Percentiles rank a stretch among this genome's conserved stretches.
phyloP scores from a whole-genome alignment of 2,329 filamentous ascomycete genomes.

The Diaporthe aspalathi region DNA sequence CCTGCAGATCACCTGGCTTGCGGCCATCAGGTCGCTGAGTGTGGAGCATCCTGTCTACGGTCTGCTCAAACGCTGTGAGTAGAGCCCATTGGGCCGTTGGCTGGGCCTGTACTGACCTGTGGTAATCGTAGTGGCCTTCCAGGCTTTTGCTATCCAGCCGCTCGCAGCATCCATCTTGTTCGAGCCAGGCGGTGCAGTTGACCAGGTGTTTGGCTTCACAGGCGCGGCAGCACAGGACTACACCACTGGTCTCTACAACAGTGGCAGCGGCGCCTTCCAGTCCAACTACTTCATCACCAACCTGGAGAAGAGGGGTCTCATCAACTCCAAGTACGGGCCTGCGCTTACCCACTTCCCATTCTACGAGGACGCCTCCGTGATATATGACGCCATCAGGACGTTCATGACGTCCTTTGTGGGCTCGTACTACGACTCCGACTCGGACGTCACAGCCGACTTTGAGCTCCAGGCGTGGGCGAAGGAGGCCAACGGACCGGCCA shows the following conservation, averaged over 20 bases:
- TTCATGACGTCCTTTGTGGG: slow-evolving; percentile 57
- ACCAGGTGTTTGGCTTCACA: slow-evolving; percentile 49
- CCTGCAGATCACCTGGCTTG: slow-evolving; percentile 56
- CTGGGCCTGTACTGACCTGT: slow-evolving; percentile 23
- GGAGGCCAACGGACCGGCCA: slow-evolving; percentile 53
- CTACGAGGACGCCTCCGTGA: slow-evolving; percentile 54
- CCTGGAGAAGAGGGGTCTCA: slow-evolving; percentile 54
- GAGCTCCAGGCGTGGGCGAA: slow-evolving; percentile 59
- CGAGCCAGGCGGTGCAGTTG: slow-evolving; percentile 46
- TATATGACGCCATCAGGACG: slow-evolving; percentile 49
- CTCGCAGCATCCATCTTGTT: slow-evolving; percentile 46
- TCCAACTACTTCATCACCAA: slow-evolving; percentile 54
- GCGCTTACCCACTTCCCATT: slow-evolving; percentile 56
- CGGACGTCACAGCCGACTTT: slow-evolving; percentile 49
- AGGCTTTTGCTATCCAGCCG: slow-evolving; percentile 47
- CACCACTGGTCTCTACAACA: slow-evolving; percentile 46
- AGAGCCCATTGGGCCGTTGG: background rate
- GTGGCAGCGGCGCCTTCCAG: slow-evolving; percentile 49
- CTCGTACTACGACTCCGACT: slow-evolving; percentile 55
- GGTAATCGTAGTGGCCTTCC: slow-evolving; percentile 45
- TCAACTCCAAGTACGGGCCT: slow-evolving; percentile 51
- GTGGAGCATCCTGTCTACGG: slow-evolving; percentile 57
- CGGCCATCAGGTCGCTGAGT: slow-evolving; percentile 59
- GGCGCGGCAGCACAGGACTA: slow-evolving; percentile 46
- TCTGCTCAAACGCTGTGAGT: slow-evolving; percentile 51